Base-by-base conservation (phyloP, 2,329 filamentous ascomycete species). In the Xylariomycetidae sp. region DNA sequence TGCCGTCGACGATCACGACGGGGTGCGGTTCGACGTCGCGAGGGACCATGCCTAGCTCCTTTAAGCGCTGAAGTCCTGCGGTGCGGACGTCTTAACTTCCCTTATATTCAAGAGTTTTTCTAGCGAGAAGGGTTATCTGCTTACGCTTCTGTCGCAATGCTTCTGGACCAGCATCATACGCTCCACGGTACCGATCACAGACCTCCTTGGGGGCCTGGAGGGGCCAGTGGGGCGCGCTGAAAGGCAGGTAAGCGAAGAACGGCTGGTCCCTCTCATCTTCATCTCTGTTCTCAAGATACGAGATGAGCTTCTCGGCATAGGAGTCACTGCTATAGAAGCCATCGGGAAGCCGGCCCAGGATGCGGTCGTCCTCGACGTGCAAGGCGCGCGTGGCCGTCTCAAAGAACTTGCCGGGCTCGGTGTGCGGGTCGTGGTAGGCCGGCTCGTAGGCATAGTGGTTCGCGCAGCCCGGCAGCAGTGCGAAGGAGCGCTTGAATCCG, bases 221-320 rank as follows among this genome's bases (percentile, higher is more conserved):
- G 2, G 75, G 76, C 75, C 75, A 80, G 45, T 80, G 75, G 3
- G 75, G 75, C 0, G 75, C 76, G 2, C 72, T 74, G 50, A 77
- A 80, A 3, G 75, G 72, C 5, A 75, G 61, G 49, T 77, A 79
- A 3, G 61, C 73, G 45, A 79, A 79, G 60, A 80, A 79, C 0
- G 74, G 69, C 38, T 54, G 40, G 7, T 45, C 34, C 5, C 48
- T 53, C 15, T 56, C 49, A 5, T 44, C 45, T 3, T 50, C 40
- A 10, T 43, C 46, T 29, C 53, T 43, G 5, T 51, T 47, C 9
- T 40, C 38, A 4, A 70, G 55, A 22, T 66, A 70, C 20, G 59
- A 37, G 10, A 70, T 44, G 55, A 72, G 57, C 32, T 61, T 62
- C 40, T 66, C 58, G 4, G 62, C 60, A 37, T 66, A 71, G 5